Evolutionary conservation across 2,329 filamentous ascomycete species (phyloP), one percentile per base, ranked within the genome.

Genomic region (Fusarium zealandicum): DNA sequence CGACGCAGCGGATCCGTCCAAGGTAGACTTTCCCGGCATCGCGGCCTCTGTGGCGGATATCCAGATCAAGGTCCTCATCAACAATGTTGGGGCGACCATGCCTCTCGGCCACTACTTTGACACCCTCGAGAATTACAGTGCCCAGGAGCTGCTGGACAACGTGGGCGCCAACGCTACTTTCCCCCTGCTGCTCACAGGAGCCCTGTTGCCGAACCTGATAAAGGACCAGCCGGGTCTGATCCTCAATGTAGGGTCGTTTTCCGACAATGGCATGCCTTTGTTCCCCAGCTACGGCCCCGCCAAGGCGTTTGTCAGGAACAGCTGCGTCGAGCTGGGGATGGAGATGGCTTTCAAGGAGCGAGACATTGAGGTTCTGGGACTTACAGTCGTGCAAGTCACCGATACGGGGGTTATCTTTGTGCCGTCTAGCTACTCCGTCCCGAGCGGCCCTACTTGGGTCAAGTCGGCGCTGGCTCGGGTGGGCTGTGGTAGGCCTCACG

Each of bases 11-110:
- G 9, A 43, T 16, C 40, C 30, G 1, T 12, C 12, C 11, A 32
- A 25, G 11, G 28, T 31, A 5, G 8, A 22, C 30, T 43, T 43
- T 25, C 28, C 18, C 25, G 28, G 3, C 4, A 43, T 43, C 33
- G 30, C 40, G 3, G 17, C 17, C 28, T 25, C 17, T 22, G 17
- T 43, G 7, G 33, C 30, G 9, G 40, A 43, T n/a, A 22, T 43
- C 12, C n/a, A 25, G 8, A 11, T 75, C 16, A 66, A 69, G 20
- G 66, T 74, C 20, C 66, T 74, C 2, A 59, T 73, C 52, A 73
- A 73, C 65, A 73, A 73, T 54, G 66, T 72, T 48, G 71, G 69
- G 50, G 66, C 36, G 16, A 37, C 33, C 4, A 36, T 42, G 38
- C 38, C 16, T 5, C 16, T 18, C 5, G 18, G 17, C 7, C 46